These are phyloP conservation scores for Rhipidocladum racemiflorum DNA, from an alignment of 176 grass and related monocot species.

Conservation along the genomic window DNA sequence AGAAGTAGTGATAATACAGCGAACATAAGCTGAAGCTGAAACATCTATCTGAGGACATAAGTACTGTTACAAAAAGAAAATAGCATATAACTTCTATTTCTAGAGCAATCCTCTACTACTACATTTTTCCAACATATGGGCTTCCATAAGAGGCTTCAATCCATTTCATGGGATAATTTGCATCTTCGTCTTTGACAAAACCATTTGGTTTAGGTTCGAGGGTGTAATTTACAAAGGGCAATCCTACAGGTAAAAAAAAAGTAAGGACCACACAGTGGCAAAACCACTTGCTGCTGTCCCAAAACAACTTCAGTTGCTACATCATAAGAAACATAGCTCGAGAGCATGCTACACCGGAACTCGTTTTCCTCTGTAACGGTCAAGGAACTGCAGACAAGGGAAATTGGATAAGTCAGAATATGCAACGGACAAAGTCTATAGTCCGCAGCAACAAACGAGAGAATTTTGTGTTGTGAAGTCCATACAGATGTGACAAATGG, in stretches of 20 bases:
- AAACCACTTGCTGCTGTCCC: slow-evolving; percentile 20
- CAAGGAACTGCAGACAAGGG: slow-evolving; percentile 63
- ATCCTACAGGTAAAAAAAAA: slow-evolving; percentile 15
- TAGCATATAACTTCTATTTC: not conserved
- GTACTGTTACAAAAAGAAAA: not conserved
- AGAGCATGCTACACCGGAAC: slow-evolving; percentile 64
- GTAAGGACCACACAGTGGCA: not conserved
- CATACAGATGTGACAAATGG: slow-evolving; percentile 87
- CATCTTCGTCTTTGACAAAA: slow-evolving; percentile 11
- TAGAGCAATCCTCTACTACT: not conserved
- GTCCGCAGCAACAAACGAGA: slow-evolving; percentile 6
- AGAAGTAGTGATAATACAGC: not conserved
- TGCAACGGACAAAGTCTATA: not conserved
- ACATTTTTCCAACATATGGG: not conserved
- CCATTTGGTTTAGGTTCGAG: not conserved
- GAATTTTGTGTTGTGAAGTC: not conserved
- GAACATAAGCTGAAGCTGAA: not conserved
- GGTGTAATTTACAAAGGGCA: slow-evolving; percentile 42
- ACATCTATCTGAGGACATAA: not conserved
- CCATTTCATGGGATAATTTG: slow-evolving; percentile 12
- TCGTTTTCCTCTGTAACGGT: slow-evolving; percentile 80
- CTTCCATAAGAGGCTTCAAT: slow-evolving; percentile 5
- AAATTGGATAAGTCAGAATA: slow-evolving; percentile 17
- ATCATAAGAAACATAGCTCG: not conserved
- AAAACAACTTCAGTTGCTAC: slow-evolving; percentile 5